Percentiles rank a stretch among this genome's conserved stretches.
Conservation (phyloP, 2,329 filamentous ascomycete species). For the Cryphonectria naterciae region DNA sequence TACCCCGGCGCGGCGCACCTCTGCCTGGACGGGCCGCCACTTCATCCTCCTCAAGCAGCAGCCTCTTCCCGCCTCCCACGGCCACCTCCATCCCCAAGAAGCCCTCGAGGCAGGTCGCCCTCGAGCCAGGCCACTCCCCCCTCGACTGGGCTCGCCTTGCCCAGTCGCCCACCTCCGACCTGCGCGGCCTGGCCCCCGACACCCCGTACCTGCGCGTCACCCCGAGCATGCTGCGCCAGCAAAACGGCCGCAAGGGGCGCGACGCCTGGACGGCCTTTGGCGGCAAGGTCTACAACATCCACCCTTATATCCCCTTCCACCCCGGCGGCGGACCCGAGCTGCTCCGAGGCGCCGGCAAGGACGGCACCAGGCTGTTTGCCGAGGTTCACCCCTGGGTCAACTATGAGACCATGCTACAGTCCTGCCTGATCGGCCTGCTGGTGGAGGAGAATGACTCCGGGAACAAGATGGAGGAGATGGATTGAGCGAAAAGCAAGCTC, state of each 20-base stretch:
- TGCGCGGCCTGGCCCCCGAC: conserved; percentile 62
- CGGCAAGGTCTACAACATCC: conserved; percentile 92
- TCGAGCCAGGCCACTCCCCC: conserved; percentile 90
- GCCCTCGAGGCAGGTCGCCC: conserved; percentile 68
- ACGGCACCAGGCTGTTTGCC: conserved; percentile 66
- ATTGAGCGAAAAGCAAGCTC: conserved; percentile 41
- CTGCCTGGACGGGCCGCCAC: conserved; percentile 16
- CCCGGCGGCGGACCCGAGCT: conserved; percentile 83
- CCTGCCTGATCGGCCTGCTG: conserved; percentile 65
- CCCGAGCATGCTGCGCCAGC: conserved; percentile 74
- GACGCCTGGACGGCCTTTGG: conserved; percentile 91
- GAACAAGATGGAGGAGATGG: conserved; percentile 64
- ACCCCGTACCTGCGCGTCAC: conserved; percentile 73
- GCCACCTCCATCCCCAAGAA: conserved; percentile 46
- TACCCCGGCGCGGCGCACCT: conserved; percentile 44
- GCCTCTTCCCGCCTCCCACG: conserved; percentile 60
- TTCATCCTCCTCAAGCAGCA: conserved; percentile 39
- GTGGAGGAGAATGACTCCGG: conserved; percentile 57
- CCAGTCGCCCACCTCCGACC: conserved; percentile 60
- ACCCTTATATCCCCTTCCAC: conserved; percentile 87
- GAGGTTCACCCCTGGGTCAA: conserved; percentile 75
- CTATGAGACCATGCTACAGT: conserved; percentile 69
- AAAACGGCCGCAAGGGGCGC: conserved; percentile 81
- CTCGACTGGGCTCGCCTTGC: conserved; percentile 91
- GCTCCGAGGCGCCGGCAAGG: conserved; percentile 62